A percentile compares a stretch with the other conserved stretches of the same genome.
These are phyloP conservation scores for Ceratopteris richardii DNA, from an alignment of 75 land plant species.

Conservation along the genomic window DNA sequence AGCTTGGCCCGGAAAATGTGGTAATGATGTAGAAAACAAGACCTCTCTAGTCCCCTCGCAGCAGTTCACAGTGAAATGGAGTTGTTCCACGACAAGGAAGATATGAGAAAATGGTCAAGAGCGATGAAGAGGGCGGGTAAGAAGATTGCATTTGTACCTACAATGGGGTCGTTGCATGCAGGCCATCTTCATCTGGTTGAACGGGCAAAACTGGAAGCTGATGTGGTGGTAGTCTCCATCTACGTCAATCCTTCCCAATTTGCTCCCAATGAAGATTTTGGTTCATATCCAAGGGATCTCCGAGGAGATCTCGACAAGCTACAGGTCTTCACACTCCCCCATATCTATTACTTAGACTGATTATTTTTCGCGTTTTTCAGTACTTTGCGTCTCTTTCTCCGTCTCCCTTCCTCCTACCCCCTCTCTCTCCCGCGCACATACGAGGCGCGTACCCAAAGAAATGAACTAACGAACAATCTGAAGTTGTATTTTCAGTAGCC, in stretches of 20 bases:
- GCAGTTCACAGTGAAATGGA: too few relatives aligned
- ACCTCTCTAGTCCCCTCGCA: too few relatives aligned
- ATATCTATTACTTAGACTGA: background rate
- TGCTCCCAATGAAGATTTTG: conserved; percentile 71
- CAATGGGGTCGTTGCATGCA: conserved; percentile 89
- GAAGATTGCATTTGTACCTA: conserved; percentile 78
- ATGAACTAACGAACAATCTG: too few relatives aligned
- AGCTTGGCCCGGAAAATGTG: too few relatives aligned
- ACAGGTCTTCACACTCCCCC: conserved; percentile 7
- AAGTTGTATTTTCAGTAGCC: too few relatives aligned
- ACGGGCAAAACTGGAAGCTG: conserved; percentile 41
- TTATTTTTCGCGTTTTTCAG: too few relatives aligned
- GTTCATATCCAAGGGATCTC: conserved; percentile 76
- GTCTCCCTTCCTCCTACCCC: too few relatives aligned
- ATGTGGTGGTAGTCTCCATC: conserved; percentile 70
- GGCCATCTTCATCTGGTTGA: conserved; percentile 73
- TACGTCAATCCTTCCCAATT: conserved; percentile 96
- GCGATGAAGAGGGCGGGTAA: conserved; percentile 35
- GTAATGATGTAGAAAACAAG: too few relatives aligned
- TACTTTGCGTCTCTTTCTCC: too few relatives aligned
- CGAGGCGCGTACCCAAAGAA: too few relatives aligned
- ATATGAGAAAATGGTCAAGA: conserved; percentile 72
- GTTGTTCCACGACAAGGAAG: conserved; percentile 43
- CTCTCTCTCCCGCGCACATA: too few relatives aligned
- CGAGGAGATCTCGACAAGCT: conserved; percentile 71